Evolutionary conservation across 2,329 filamentous ascomycete species (phyloP).

Genomic region (Calcarisporium arbuscula): DNA sequence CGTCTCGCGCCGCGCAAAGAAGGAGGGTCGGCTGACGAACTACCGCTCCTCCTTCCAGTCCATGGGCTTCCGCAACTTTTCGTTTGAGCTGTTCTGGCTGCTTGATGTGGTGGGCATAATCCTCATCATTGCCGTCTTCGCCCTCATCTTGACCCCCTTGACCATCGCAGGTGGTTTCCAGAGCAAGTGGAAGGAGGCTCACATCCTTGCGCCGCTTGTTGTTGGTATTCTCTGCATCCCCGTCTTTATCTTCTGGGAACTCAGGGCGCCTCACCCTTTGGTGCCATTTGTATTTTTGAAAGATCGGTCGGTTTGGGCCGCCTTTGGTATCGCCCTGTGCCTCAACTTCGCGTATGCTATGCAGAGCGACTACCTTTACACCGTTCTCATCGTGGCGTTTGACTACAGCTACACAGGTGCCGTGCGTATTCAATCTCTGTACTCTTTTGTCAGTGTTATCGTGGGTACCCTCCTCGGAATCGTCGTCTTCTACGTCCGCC

Average conservation of each 20-base stretch:
- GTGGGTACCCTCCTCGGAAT: conserved; percentile 50
- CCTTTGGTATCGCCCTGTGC: conserved; percentile 51
- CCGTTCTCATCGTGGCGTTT: conserved; percentile 55
- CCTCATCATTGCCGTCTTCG: conserved; percentile 39
- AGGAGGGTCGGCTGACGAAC: conserved; percentile 37
- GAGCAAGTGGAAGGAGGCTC: conserved; percentile 29
- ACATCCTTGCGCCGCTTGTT: conserved; percentile 38
- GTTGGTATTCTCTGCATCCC: conserved; percentile 41
- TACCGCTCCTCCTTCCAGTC: conserved; percentile 9
- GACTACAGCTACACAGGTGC: conserved; percentile 50
- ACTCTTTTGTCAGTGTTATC: conserved; percentile 51
- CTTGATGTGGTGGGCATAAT: conserved; percentile 40
- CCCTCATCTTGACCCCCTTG: conserved; percentile 37
- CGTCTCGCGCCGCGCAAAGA: conserved; percentile 46
- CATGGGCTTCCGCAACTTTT: conserved; percentile 22
- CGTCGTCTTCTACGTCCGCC: conserved; percentile 50
- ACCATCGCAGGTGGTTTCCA: conserved; percentile 38
- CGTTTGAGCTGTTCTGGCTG: conserved; percentile 38
- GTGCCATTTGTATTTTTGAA: conserved; percentile 55
- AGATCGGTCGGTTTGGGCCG: conserved; percentile 58
- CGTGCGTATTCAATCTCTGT: conserved; percentile 54
- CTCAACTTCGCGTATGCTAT: conserved; percentile 56
- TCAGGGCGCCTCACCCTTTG: conserved; percentile 44
- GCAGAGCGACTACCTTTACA: conserved; percentile 59
- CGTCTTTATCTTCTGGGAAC: conserved; percentile 43